Evolutionary conservation across 2,329 filamentous ascomycete species (phyloP), one percentile per base, ranked within the genome.

Genomic region (Microcyclospora tardicrescens): DNA sequence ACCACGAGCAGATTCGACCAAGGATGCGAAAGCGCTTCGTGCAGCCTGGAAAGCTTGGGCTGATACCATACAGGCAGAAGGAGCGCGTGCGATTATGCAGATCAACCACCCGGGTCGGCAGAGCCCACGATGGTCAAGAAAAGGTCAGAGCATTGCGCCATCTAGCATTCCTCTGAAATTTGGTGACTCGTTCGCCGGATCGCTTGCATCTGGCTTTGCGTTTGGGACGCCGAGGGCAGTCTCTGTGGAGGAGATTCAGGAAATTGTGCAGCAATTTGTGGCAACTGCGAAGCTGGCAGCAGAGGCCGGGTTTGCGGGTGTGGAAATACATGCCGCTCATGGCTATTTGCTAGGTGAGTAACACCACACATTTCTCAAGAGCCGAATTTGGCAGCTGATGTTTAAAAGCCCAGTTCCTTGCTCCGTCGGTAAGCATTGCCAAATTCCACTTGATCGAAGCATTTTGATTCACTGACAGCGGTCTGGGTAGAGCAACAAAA

Each of bases 291-390:
- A 30, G 28, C 28, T 30, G 10, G 28, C 19, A 10, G 10, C 15
- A 10, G 33, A 49, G 35, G 53, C 54, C 15, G 55, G 52, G 4
- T 50, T 52, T 31, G 55, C 57, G 24, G 55, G 53, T 13, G 55
- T 58, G 0, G 51, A 58, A 40, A 41, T 59, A 2, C 54, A 59
- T 36, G 51, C 50, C 27, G 54, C 54, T 9, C 63, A 66, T 37
- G 63, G 64, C 2, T 67, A 66, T 39, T 51, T 66, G 2, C 45
- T 67, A 4, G 55, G 61, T 11, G 59, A 64, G 36, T n/a, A n/a
- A n/a, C n/a, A n/a, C n/a, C n/a, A n/a, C n/a, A n/a, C n/a, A n/a
- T n/a, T n/a, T n/a, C n/a, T n/a, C n/a, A n/a, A n/a, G n/a, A n/a
- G n/a, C n/a, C n/a, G n/a, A n/a, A n/a, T n/a, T n/a, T n/a, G n/a